These are phyloP conservation scores for Claviceps digitariae DNA, from an alignment of 2,329 filamentous ascomycete species.

Conservation along the genomic window DNA sequence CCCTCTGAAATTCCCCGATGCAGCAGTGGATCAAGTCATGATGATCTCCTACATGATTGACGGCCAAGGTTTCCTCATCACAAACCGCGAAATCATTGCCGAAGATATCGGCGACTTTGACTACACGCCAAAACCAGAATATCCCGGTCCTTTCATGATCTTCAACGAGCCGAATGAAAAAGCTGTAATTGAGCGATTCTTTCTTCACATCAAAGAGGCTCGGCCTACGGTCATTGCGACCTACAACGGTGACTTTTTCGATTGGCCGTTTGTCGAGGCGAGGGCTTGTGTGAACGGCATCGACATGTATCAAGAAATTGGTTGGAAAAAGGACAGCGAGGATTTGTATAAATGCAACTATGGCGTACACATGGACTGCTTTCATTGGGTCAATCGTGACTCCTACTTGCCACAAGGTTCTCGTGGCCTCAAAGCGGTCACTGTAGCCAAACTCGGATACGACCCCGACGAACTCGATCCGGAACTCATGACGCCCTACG, in stretches of 20 bases:
- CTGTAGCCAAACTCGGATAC: constrained; percentile 93
- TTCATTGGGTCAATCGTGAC: constrained; percentile 97
- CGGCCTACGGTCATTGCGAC: constrained; percentile 94
- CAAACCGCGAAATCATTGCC: constrained; percentile 92
- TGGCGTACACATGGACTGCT: constrained; percentile 97
- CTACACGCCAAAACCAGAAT: constrained; percentile 95
- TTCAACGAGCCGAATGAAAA: constrained; percentile 98
- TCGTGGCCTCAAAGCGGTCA: constrained; percentile 93
- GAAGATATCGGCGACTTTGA: constrained; percentile 97
- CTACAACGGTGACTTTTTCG: constrained; percentile 99
- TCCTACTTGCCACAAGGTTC: constrained; percentile 96
- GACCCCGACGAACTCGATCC: constrained; percentile 96
- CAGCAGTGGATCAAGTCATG: constrained; percentile 93
- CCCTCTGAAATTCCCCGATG: constrained; percentile 92
- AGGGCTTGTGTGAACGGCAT: constrained; percentile 88
- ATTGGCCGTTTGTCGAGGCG: constrained; percentile 97
- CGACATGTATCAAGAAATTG: constrained; percentile 98
- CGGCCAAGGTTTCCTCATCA: constrained; percentile 93
- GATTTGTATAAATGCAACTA: constrained; percentile 95
- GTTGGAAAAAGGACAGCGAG: constrained; percentile 87
- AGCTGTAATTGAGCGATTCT: constrained; percentile 76
- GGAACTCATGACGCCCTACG: constrained; percentile 91
- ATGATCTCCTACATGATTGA: constrained; percentile 99
- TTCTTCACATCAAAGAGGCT: constrained; percentile 88
- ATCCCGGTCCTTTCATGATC: constrained; percentile 88